Evolutionary conservation across 75 land plant genomes (phyloP).

Genomic region (Cupressus sempervirens): DNA sequence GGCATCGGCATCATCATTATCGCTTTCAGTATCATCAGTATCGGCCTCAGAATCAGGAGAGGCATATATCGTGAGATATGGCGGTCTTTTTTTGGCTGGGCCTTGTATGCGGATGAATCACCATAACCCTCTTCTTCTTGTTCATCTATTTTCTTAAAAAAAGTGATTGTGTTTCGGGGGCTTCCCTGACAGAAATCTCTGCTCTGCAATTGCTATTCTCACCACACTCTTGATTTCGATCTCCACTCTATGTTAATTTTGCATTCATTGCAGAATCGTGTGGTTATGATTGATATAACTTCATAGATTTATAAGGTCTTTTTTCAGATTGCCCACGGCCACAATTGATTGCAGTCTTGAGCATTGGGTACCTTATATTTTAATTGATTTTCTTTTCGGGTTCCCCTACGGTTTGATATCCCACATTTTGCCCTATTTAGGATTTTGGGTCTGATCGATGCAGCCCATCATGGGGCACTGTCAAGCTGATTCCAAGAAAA

Average conservation of each 20-base stretch:
- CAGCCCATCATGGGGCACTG: background rate
- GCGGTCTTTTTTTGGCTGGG: background rate
- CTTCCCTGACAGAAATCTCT: background rate
- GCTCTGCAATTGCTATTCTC: background rate
- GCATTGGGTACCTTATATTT: too few species aligned
- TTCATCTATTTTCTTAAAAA: background rate
- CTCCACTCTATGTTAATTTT: background rate
- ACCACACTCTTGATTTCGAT: background rate
- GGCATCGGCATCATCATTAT: background rate
- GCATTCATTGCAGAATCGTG: background rate
- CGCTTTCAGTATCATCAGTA: background rate
- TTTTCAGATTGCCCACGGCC: background rate
- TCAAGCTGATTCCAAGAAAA: slow-evolving; percentile 5
- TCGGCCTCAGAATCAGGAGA: background rate
- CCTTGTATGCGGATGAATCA: background rate
- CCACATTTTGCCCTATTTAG: background rate
- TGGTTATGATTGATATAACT: background rate
- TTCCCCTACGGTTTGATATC: background rate
- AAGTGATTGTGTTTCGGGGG: background rate
- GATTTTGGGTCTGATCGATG: background rate
- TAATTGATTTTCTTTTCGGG: background rate
- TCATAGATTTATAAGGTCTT: background rate
- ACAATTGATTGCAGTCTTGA: background rate
- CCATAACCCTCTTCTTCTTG: background rate
- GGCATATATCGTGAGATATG: slow-evolving; percentile 5